Base-by-base conservation (phyloP, 2,329 filamentous ascomycete species). In the Fusarium duplospermum region DNA sequence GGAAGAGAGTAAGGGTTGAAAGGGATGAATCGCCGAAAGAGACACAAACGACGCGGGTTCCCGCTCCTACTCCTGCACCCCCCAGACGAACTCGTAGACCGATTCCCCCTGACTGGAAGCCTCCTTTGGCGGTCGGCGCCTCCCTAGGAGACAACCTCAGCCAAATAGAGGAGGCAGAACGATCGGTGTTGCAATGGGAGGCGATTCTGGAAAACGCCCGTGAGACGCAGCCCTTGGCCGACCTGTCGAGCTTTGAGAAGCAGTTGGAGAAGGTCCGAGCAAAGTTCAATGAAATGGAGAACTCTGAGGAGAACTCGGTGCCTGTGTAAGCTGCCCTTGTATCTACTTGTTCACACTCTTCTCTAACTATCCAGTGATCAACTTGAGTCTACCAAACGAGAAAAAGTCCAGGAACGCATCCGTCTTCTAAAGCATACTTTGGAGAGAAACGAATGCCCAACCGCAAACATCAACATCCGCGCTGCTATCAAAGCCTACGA, bases 181-280 rank as follows among this genome's bases (percentile, higher is more conserved):
- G 77, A 18, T 66, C 61, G 9, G 71, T 77, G 0, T 52, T 77
- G 22, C 77, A 78, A 54, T 78, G 77, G 77, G 74, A 78, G 42
- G 75, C 74, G 11, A 78, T 78, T 22, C 35, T 78, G 6, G 64
- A 69, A 13, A 77, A 77, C 33, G 42, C 66, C 5, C 75, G 68
- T 9, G 47, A 61, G 62, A 70, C 52, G 11, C 74, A 78, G 29
- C 75, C 77, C 7, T 20, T 31, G 16, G 75, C 66, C 45, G 69
- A 78, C 35, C 29, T 78, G n/a, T 78, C 76, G 5, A 29, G 74
- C 6, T 69, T 78, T n/a, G 67, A 76, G 57, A 29, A 24, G 13
- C 67, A 71, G 31, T 52, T 76, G 9, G 66, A 77, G 14, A 68
- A 63, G 18, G 69, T 40, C 16, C 72, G 40, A 14, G 42, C 45